phyloP scores from a whole-genome alignment of 306 rosid species.

The Fragaria nilgerrensis region DNA sequence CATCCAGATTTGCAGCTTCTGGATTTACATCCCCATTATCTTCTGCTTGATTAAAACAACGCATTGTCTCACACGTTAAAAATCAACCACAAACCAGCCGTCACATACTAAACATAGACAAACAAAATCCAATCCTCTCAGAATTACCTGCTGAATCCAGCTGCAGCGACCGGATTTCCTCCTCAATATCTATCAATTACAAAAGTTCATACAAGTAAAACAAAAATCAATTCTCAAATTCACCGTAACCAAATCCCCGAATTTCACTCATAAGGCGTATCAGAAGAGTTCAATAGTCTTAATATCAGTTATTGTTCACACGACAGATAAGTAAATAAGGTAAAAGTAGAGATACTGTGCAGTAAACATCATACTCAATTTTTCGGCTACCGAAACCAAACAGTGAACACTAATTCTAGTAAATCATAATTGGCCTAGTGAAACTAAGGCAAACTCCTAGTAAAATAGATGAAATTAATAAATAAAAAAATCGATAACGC shows the following conservation, averaged over 20 bases:
- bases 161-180: conserved; percentile 82
- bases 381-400: neutral
- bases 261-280: neutral
- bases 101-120: neutral
- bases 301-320: neutral
- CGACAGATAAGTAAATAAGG: neutral
- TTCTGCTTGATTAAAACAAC: conserved; percentile 44
- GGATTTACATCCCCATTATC: conserved; percentile 60
- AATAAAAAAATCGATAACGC: neutral
- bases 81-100: conserved; percentile 10
- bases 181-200: conserved; percentile 70
- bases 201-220: conserved; percentile 25
- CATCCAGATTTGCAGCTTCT: conserved; percentile 55
- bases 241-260: neutral
- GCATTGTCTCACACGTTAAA: conserved; percentile 26
- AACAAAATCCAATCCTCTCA: conserved; percentile 11
- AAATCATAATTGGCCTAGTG: neutral
- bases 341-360: neutral
- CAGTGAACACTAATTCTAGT: neutral
- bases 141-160: conserved; percentile 81
- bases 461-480: neutral
- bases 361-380: neutral
- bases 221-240: conserved; percentile 2
- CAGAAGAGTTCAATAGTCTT: neutral
- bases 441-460: neutral